Base-by-base conservation (phyloP, 768 basidiomycete species). In the Lentinula aciculospora region DNA sequence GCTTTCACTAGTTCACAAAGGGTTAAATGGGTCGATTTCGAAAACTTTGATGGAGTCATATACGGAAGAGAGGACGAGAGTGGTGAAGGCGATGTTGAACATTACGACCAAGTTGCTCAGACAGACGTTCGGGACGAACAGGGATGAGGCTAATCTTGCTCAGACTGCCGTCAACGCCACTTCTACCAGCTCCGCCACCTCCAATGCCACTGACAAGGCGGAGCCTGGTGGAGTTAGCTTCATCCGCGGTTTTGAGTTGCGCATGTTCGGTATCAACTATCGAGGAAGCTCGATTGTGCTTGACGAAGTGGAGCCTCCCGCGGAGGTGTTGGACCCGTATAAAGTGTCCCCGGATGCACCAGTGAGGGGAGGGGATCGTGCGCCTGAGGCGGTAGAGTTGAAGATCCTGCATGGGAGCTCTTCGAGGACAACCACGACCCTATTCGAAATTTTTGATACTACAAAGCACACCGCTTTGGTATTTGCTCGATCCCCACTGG, bases 11-110 rank as follows among this genome's bases (percentile, higher is more conserved):
- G 65, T 65, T 4, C 46, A 58, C 25, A 66, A 65, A 50, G 61
- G 58, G 27, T 58, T 62, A 6, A 8, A 42, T 12, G 21, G 21
- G 17, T 44, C 42, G 42, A 59, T 61, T 0, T 53, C 57, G 3
- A 47, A 53, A 23, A 57, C 55, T 37, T 69, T 62, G 49, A 66
- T 65, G 36, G 59, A 63, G n/a, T 63, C 58, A 5, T 69, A 70
- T 61, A 63, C 57, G 46, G 48, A 56, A 13, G 69, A 70, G 46
- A 63, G 69, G 17, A 25, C 66, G 17, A 67, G 65, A 10, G 59
- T 74, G 3, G 69, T 69, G 49, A 63, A 64, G 4, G 65, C 67
- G 42, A 66, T 68, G 61, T 67, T 67, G 21, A 55, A 67, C 44
- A 58, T 59, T 34, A 63, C 68, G 5, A 62, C 46, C 17, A 48